A percentile compares a stretch with the other conserved stretches of the same genome.
These are phyloP conservation scores for Vigna radiata DNA, from an alignment of 306 rosid species.

Conservation along the genomic window DNA sequence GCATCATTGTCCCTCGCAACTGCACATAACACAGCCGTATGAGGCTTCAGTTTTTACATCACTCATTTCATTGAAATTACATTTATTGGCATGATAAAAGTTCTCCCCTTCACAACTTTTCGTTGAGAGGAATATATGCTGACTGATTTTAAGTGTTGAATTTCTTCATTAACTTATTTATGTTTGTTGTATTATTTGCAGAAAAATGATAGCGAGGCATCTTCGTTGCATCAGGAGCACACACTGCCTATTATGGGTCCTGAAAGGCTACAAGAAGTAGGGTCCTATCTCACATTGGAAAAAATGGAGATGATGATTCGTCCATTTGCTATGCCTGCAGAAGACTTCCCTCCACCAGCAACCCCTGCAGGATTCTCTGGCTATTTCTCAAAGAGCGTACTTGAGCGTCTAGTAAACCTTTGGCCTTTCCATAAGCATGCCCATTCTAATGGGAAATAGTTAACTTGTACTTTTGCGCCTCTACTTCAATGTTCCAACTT, in stretches of 20 bases:
- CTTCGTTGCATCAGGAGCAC: conserved; percentile 93
- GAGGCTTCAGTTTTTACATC: neutral
- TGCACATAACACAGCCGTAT: too few species aligned
- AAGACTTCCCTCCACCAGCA: conserved; percentile 94
- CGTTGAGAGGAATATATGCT: conserved; percentile 8
- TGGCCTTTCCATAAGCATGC: conserved; percentile 94
- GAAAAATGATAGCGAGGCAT: conserved; percentile 77
- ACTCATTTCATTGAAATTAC: neutral
- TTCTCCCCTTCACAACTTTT: conserved; percentile 17
- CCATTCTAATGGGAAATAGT: conserved; percentile 70
- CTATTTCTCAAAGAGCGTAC: conserved; percentile 84
- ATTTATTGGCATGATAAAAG: conserved; percentile 4
- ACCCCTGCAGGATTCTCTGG: conserved; percentile 92
- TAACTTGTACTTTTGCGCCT: conserved; percentile 15
- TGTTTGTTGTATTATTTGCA: conserved; percentile 49
- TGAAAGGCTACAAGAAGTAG: conserved; percentile 95
- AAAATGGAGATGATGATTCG: conserved; percentile 87
- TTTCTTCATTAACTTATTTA: conserved; percentile 33
- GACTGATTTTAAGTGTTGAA: neutral
- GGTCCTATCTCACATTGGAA: conserved; percentile 83
- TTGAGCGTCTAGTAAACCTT: conserved; percentile 92
- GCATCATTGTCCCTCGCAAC: neutral
- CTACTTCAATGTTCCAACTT: conserved; percentile 1
- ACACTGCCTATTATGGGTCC: conserved; percentile 97
- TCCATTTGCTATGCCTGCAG: conserved; percentile 97